Evolutionary conservation across 2,329 filamentous ascomycete species (phyloP).

Genomic region (Sordariomycetes sp.): DNA sequence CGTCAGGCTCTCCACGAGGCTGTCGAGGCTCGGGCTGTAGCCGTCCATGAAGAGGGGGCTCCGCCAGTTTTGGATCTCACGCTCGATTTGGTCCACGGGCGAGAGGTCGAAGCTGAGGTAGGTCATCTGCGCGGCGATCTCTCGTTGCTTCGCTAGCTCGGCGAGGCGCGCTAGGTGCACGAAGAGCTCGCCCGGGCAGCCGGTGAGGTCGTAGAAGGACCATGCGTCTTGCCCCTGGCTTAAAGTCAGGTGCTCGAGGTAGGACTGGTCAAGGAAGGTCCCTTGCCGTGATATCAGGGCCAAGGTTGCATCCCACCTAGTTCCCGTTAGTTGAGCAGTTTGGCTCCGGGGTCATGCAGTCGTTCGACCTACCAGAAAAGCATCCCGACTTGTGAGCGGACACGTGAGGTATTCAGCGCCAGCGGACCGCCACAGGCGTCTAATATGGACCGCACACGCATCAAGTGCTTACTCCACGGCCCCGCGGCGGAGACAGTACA

Average conservation of each 20-base stretch:
- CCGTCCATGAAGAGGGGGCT: background rate
- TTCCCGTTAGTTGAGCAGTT: background rate
- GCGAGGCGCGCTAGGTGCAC: background rate
- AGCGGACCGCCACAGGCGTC: constrained; percentile 2
- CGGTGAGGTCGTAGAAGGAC: background rate
- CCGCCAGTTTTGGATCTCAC: background rate
- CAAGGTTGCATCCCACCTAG: constrained; percentile 4
- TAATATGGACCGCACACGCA: constrained; percentile 2
- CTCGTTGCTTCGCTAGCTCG: background rate
- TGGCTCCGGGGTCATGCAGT: background rate
- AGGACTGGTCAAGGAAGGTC: background rate
- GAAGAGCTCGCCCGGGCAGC: background rate
- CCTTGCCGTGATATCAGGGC: background rate
- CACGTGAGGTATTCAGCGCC: constrained; percentile 4
- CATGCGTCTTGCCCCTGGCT: background rate
- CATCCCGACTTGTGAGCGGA: constrained; percentile 7
- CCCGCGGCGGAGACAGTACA: constrained; percentile 3
- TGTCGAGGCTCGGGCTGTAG: background rate
- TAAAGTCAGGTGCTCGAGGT: background rate
- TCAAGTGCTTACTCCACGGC: constrained; percentile 6
- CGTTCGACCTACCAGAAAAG: constrained; percentile 6
- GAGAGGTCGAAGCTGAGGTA: background rate
- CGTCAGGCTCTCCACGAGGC: constrained; percentile 3
- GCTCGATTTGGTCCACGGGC: background rate
- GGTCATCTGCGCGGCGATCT: background rate